Evolutionary conservation across 2,329 filamentous ascomycete species (phyloP), one percentile per base, ranked within the genome.

Genomic region (Xenosphaeropsis pyriputrescens): DNA sequence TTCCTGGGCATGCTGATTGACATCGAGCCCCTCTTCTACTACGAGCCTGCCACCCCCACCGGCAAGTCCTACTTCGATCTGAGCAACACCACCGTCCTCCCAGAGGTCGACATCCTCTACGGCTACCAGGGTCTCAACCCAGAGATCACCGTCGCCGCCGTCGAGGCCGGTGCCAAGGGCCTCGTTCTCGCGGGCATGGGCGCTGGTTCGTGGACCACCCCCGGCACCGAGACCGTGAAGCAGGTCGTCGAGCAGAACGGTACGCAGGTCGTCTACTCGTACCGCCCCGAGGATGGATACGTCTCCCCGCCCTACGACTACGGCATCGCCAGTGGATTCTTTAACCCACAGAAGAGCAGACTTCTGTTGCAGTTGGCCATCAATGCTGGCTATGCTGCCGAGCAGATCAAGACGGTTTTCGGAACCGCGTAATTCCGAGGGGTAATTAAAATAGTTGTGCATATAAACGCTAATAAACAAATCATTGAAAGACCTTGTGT

Each of bases 1-100:
- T 64, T 64, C 41, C 58, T 77, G 0, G 73, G 73, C 26, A 60
- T 64, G 42, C 72, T 77, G 51, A 62, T 73, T 48, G 65, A 72
- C 49, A 62, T 71, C 39, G 58, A 67, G 34, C 70, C 72, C 0
- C 62, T 67, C 46, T 77, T 75, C 59, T 77, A 68, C 60, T 76
- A 63, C 47, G 58, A 60, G 12, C 59, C 72, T 17, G 15, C 34
- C 18, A 15, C 22, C 9, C 39, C 39, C 5, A 26, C 37, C 13
- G 39, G 39, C 13, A 15, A 32, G n/a, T 35, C 32, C 11, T 37
- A 40, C 29, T 40, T 40, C 18, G 33, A 40, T 26, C 8, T 40
- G 12, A 29, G n/a, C 15, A 22, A 26, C 18, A 33, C 34, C 6
- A 29, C 34, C 12, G 29, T 18, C 17, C 35, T 40, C 4, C 39